Evolutionary conservation across 2,329 filamentous ascomycete genomes (phyloP), one percentile per base, ranked within the genome.

Genomic region (Exophiala dermatitidis): DNA sequence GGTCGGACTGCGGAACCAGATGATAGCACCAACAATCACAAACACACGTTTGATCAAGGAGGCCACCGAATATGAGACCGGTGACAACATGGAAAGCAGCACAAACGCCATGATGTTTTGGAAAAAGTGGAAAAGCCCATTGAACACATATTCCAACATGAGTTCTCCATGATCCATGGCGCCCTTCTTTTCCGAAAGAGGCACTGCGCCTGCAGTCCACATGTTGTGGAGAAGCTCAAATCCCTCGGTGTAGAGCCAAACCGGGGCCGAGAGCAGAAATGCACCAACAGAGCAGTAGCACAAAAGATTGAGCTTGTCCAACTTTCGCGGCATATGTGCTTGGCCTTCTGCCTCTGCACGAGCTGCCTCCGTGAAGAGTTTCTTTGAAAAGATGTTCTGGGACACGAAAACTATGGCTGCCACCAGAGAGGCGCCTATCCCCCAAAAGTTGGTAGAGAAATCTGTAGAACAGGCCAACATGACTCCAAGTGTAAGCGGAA

Each of bases 381-480:
- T 88, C 72, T 98, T 98, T 19, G 91, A 97, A 61, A 96, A 95
- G 53, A 98, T 98, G 67, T 98, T 98, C 67, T 98, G 93, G 0
- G 90, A 93, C 34, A 98, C 93, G 66, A 98, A 98, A 60, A 97
- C 86, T 52, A 97, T 75, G 5, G 93, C 89, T n/a, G 89, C 90
- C 33, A 88, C 75, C 36, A 98, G 84, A 2, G 93, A 90, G 65
- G 90, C 91, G 7, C 91, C 65, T 12, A 98, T 86, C n/a, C 93
- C 93, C 48, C 93, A 79, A 58, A 96, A 80, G 66, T 98, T 90
- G 31, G 88, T 91, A 26, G 83, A 85, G 63, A 95, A 90, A 65
- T 90, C 89, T 8, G 90, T 88, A 1, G 91, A 96, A 70, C 93
- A 98, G 6, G 93, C 93, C 61, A 98, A 79, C 80, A 95, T 89